A percentile compares a stretch with the other conserved stretches of the same genome.
Evolutionary conservation across 164 flowering plant species (phyloP).

Genomic region (Vitis cinerea): DNA sequence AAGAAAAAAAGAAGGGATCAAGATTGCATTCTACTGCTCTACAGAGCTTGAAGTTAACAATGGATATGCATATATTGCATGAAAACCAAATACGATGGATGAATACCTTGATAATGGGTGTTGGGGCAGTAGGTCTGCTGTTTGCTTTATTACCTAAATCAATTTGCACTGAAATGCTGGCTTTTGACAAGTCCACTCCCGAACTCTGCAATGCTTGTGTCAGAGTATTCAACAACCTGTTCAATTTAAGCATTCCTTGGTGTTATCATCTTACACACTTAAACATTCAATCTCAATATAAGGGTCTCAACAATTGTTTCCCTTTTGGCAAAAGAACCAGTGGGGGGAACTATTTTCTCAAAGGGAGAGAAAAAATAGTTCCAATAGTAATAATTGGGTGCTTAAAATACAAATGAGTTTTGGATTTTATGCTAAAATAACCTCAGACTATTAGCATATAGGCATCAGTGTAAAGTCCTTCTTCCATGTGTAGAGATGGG

Average conservation of each 20-base stretch:
- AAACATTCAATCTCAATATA: neutral
- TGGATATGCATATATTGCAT: no score
- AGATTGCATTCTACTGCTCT: no score
- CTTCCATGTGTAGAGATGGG: neutral
- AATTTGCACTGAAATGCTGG: slow-evolving; percentile 88
- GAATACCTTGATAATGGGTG: slow-evolving; percentile 51
- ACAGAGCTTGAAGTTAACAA: no score
- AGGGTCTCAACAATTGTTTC: neutral
- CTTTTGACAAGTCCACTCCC: slow-evolving; percentile 85
- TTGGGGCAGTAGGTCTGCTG: slow-evolving; percentile 21
- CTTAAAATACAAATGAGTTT: neutral
- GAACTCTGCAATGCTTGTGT: slow-evolving; percentile 82
- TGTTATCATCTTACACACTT: neutral
- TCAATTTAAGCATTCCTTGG: slow-evolving; percentile 2
- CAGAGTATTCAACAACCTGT: slow-evolving; percentile 76
- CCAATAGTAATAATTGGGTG: no score
- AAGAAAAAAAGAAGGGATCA: no score
- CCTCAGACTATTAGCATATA: neutral
- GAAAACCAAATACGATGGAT: no score
- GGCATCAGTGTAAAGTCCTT: neutral
- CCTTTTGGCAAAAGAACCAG: neutral
- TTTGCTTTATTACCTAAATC: slow-evolving; percentile 74
- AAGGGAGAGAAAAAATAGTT: neutral
- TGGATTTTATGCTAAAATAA: neutral
- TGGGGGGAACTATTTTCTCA: neutral